Base-by-base conservation (phyloP, 1,139 yeast genomes). In the Diutina catenulata region DNA sequence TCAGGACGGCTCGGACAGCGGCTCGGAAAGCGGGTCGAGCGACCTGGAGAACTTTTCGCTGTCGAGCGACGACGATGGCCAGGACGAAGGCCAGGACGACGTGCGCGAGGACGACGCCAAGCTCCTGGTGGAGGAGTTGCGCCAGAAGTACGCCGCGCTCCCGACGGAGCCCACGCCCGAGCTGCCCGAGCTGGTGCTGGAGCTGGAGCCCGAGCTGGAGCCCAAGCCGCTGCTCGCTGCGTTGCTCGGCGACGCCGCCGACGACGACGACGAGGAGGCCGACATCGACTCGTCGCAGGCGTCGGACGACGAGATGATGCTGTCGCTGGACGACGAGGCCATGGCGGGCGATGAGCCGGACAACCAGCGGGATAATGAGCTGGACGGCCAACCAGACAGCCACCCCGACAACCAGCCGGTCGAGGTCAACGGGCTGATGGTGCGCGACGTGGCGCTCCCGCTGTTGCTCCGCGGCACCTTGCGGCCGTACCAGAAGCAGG, bases 401-500 rank as follows among this genome's bases (percentile, higher is more conserved):
- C n/a, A n/a, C n/a, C n/a, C n/a, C n/a, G n/a, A n/a, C n/a, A n/a
- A n/a, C 52, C 47, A 32, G 49, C 48, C 51, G 37, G 59, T 53
- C 11, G 67, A 60, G 28, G 68, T 70, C 28, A 67, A 67, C 42
- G 72, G 76, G 28, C 43, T 64, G 39, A 55, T 54, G 47, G 86
- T 81, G 14, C 73, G 74, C 26, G 87, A 80, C 53, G 91, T 81
- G 5, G 82, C 87, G 0, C 43, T 64, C 7, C 83, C 86, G 0
- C 64, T 74, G n/a, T 56, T 80, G 22, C 59, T 84, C 24, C 70
- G 91, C 42, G 99, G 98, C 19, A 74, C 76, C 0, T 64, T 93
- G 37, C 77, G 99, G 54, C 88, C 79, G 6, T 93, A 93, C 50
- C 98, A 93, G 56, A 91, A 87, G 44, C 95, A 86, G 55, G 99